Base-by-base conservation (phyloP, 2,329 filamentous ascomycete species). In the Pyricularia sp. region DNA sequence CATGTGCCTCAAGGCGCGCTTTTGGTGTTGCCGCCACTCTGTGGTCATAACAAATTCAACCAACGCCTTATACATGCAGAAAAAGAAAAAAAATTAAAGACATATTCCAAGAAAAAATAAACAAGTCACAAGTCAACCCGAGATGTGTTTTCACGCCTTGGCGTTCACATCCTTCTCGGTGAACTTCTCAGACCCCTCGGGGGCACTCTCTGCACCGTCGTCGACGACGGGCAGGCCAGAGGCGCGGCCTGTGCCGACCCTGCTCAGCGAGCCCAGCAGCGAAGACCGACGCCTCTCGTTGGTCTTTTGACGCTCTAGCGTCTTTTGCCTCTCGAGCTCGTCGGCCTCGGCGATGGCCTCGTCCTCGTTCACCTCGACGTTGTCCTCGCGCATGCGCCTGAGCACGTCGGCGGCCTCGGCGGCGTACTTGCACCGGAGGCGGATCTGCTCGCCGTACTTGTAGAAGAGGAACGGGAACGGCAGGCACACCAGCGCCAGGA, bases 391-490 rank as follows among this genome's bases (percentile, higher is more conserved):
- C 74, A 80, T 79, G 67, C 72, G 73, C 68, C 75, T 73, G 75
- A 88, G 79, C 66, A 88, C 83, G 12, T 78, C 79, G 33, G 87
- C 86, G 7, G 88, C 84, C 74, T 90, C 82, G 10, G 84, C 81
- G 6, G 88, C 85, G 71, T 83, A 92, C 76, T 88, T 87, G 80
- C 88, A 91, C 71, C 80, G 83, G 72, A 81, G 77, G 26, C 89
- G 81, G 69, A 93, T 88, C 31, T 68, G 26, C 7, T 74, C 77
- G 53, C 89, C 89, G 72, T 90, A 91, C 69, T 82, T 86, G 77
- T 89, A 90, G 75, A 93, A 90, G 19, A 93, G 73, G 74, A 89
- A 88, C 0, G 90, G 89, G 71, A 90, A 88, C 0, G 90, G 88
- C 22, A 91, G 78, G 74, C 89, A 92, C 12, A 81, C 82, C 3